Evolutionary conservation across 78 protist species (phyloP).

Genomic region (Tieghemostelium lacteum): DNA sequence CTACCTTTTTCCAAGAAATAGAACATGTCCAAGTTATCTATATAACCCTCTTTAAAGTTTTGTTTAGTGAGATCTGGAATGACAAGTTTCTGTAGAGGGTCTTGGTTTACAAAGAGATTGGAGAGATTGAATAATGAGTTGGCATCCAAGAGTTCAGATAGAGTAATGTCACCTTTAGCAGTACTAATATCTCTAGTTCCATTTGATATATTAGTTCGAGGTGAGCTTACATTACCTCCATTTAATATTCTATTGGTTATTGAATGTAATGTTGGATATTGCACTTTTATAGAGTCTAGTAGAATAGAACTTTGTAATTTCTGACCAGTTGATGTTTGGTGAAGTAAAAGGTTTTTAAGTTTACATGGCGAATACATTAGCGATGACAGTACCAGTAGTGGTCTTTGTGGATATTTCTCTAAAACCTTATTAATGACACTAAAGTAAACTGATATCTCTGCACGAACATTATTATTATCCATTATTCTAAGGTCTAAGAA

Average conservation of each 20-base stretch:
- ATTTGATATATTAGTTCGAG: background rate
- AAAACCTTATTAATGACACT: background rate
- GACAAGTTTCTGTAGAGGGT: background rate
- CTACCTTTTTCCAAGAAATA: conserved; percentile 67
- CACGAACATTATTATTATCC: background rate
- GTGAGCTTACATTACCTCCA: background rate
- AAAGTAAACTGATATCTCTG: background rate
- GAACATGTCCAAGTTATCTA: conserved; percentile 43
- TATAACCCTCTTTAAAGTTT: conserved; percentile 63
- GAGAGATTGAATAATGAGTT: conserved; percentile 17
- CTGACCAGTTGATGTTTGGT: conserved; percentile 14
- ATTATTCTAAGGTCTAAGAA: background rate
- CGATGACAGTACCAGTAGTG: conserved; percentile 24
- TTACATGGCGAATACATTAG: conserved; percentile 37
- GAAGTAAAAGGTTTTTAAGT: conserved; percentile 4
- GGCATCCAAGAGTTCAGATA: conserved; percentile 41
- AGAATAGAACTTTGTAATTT: conserved; percentile 12
- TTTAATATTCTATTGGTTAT: background rate
- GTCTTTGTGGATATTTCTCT: background rate
- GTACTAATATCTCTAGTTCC: conserved; percentile 56
- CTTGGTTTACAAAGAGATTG: conserved; percentile 19
- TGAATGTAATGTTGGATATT: conserved; percentile 28
- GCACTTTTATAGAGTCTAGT: background rate
- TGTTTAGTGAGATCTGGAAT: conserved; percentile 22
- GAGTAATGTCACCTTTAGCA: conserved; percentile 29